Base-by-base conservation (phyloP, 2,329 filamentous ascomycete species). In the Periconia macrospinosa region DNA sequence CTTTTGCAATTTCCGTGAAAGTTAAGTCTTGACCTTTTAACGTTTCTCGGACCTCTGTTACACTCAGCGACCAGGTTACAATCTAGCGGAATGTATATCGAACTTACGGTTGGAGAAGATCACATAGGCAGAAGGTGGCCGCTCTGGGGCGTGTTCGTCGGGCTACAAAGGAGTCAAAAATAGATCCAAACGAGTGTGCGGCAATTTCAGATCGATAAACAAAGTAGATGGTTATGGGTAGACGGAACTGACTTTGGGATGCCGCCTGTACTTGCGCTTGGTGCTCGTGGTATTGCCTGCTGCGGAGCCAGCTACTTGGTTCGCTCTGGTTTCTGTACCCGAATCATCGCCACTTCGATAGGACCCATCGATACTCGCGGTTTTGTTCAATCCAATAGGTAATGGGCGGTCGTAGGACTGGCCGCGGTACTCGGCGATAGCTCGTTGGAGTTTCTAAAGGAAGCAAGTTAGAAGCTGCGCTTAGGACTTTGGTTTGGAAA, bases 1-100 rank as follows among this genome's bases (percentile, higher is more conserved):
- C 77, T 66, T 92, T 92, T 11, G 90, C 90, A 58, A 93, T 92
- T 65, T 92, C 89, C 1, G 89, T 92, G 63, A 94, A 94, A 1
- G 87, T 89, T 5, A 93, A 75, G 45, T 88, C 89, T 54, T 89
- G 86, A 3, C 86, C 88, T 68, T 90, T 91, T 20, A 93, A 75
- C 19, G 89, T 85, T 63, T 93, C 90, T 63, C 90, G 84, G 74
- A 91, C 88, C 73, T 89, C 87, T 90, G 59, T 0, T 41, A 1
- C 8, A 2, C 35, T 74, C 54, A 74, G 66, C 40, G 33, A 37
- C 23, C n/a, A 43, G 10, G 9, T 33, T 45, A 33, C 40, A 7
- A 17, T 14, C 20, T 15, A 10, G 13, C 13, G 10, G 30, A 30
- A 7, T 47, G 40, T 45, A 13, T 13, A 18, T 18, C 7, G 42